These are phyloP conservation scores for Claviceps citrina DNA, from an alignment of 2,329 filamentous ascomycete genomes.

Conservation along the genomic window DNA sequence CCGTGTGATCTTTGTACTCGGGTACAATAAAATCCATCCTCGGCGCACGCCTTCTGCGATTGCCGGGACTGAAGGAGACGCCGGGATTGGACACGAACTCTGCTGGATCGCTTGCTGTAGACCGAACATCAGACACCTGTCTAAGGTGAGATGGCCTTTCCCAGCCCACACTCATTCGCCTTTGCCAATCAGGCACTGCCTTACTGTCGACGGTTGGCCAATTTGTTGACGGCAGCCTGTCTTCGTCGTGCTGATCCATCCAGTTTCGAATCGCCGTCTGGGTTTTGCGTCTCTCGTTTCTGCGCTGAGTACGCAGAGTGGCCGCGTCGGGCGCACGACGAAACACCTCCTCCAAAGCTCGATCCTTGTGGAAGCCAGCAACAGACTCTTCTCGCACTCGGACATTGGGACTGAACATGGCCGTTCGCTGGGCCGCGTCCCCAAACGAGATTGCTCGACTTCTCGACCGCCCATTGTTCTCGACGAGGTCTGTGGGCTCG, in stretches of 20 bases:
- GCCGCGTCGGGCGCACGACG: constrained; percentile 52
- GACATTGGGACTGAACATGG: constrained; percentile 57
- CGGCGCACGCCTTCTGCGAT: constrained; percentile 22
- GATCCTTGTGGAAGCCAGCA: constrained; percentile 77
- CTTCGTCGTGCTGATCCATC: constrained; percentile 61
- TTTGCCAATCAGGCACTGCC: constrained; percentile 30
- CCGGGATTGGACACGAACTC: constrained; percentile 42
- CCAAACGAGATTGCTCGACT: constrained; percentile 39
- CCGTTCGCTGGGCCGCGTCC: constrained; percentile 38
- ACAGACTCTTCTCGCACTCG: constrained; percentile 74
- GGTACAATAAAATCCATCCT: constrained; percentile 19
- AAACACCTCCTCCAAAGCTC: constrained; percentile 83
- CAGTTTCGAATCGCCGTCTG: constrained; percentile 74
- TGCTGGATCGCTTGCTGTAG: constrained; percentile 47
- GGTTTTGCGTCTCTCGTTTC: constrained; percentile 54
- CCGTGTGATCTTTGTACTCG: constrained; percentile 48
- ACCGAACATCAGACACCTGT: constrained; percentile 40
- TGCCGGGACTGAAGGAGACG: constrained; percentile 13
- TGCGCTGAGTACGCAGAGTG: constrained; percentile 42
- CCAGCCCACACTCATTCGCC: constrained; percentile 36
- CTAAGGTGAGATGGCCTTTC: constrained; percentile 32
- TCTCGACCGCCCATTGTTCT: constrained; percentile 42
- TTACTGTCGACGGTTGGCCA: constrained; percentile 35
- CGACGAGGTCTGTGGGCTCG: constrained; percentile 74
- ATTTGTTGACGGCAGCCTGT: constrained; percentile 28